Conservation (phyloP, 2,329 filamentous ascomycete genomes). For the Knufia petricola region DNA sequence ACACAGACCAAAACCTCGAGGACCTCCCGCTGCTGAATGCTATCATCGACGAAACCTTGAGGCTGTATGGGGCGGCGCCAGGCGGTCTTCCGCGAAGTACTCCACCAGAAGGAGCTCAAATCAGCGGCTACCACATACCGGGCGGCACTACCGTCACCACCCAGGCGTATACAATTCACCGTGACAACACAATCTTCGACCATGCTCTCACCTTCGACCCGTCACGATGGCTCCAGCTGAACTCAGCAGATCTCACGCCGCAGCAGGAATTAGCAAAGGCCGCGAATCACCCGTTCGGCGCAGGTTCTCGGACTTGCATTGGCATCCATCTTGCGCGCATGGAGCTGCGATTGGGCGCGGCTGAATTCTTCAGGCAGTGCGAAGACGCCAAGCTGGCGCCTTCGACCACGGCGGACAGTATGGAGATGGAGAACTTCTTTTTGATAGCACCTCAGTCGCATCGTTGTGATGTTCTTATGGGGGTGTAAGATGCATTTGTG, state of each 20-base stretch:
- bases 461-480: slow-evolving; percentile 9
- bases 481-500: too few species aligned
- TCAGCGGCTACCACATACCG: slow-evolving; percentile 38
- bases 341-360: slow-evolving; percentile 44
- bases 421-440: slow-evolving; percentile 15
- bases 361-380: slow-evolving; percentile 42
- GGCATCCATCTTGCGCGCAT: slow-evolving; percentile 58
- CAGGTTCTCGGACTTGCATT: slow-evolving; percentile 58
- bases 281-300: slow-evolving; percentile 60
- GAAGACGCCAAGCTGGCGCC: slow-evolving; percentile 5
- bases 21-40: slow-evolving; percentile 46
- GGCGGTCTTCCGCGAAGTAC: background rate
- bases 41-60: slow-evolving; percentile 49
- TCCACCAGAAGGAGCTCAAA: slow-evolving; percentile 28
- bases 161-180: slow-evolving; percentile 48
- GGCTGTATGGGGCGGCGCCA: slow-evolving; percentile 43
- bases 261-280: slow-evolving; percentile 5
- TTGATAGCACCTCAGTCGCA: slow-evolving; percentile 11
- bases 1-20: slow-evolving; percentile 31
- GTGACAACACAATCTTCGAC: slow-evolving; percentile 41
- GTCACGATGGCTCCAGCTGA: too few species aligned
- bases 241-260: background rate
- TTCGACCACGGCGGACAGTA: background rate
- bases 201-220: slow-evolving; percentile 26
- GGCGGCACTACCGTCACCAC: slow-evolving; percentile 44